Evolutionary conservation across 768 basidiomycete species (phyloP).

Genomic region (Cytidiella melzeri): DNA sequence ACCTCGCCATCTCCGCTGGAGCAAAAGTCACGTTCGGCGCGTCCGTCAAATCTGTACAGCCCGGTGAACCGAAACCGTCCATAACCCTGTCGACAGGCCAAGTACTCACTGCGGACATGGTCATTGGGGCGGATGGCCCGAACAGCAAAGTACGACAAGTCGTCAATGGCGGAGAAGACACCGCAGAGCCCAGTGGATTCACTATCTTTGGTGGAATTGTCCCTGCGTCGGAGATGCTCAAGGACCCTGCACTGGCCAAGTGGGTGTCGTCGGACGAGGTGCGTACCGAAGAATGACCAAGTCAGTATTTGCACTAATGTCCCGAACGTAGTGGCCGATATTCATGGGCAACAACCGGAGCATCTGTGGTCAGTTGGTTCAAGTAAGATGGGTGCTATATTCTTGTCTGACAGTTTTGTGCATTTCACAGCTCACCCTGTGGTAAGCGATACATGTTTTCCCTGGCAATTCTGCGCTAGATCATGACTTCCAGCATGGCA

Average conservation of each 20-base stretch:
- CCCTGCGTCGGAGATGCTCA: conserved; percentile 33
- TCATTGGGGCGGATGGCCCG: conserved; percentile 58
- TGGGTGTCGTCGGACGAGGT: conserved; percentile 27
- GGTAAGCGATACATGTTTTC: conserved; percentile 10
- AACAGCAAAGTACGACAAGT: conserved; percentile 34
- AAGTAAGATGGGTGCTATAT: no score
- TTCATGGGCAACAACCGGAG: conserved; percentile 24
- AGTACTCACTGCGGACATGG: conserved; percentile 40
- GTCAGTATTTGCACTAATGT: neutral
- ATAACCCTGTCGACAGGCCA: conserved; percentile 35
- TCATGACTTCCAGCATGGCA: conserved; percentile 29
- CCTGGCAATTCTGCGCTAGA: conserved; percentile 42
- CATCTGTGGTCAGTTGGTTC: conserved; percentile 19
- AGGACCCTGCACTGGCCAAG: conserved; percentile 32
- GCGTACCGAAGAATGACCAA: conserved; percentile 5
- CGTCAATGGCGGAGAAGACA: conserved; percentile 28
- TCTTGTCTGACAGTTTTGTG: no score
- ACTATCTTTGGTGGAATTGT: conserved; percentile 42
- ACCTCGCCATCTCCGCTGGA: conserved; percentile 40
- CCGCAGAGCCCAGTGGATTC: conserved; percentile 21
- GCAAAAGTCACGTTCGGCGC: conserved; percentile 32
- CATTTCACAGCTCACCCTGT: conserved; percentile 16
- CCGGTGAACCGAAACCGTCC: conserved; percentile 7
- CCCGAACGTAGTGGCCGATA: conserved; percentile 21
- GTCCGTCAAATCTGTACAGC: conserved; percentile 3